phyloP scores from a whole-genome alignment of 2,329 filamentous ascomycete species.

The Xylariaceae sp. region DNA sequence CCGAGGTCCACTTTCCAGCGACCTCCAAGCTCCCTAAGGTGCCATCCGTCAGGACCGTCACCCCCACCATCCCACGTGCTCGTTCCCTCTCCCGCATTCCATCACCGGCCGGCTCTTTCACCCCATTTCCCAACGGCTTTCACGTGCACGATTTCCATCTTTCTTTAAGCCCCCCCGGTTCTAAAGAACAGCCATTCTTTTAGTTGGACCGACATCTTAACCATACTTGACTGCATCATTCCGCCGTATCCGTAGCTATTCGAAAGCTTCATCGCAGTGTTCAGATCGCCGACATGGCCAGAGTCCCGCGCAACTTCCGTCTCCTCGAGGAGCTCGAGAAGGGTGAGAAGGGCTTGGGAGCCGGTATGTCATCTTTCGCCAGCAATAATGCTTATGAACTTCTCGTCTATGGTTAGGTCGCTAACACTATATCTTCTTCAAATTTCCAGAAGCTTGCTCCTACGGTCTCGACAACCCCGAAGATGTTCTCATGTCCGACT shows the following conservation, averaged over 20 bases:
- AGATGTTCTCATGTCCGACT: conserved; percentile 95
- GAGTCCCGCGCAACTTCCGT: conserved; percentile 92
- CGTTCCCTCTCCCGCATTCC: conserved; percentile 3
- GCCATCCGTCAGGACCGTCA: conserved; percentile 4
- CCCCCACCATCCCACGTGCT: conserved; percentile 24
- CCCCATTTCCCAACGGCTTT: conserved; percentile 9
- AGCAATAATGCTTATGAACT: neutral
- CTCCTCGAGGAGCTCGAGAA: conserved; percentile 97
- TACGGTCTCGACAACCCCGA: conserved; percentile 93
- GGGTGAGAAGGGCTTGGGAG: conserved; percentile 94
- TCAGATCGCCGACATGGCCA: conserved; percentile 39
- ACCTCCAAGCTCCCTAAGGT: neutral
- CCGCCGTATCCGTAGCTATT: neutral
- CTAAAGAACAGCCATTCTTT: neutral
- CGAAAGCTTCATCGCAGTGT: neutral
- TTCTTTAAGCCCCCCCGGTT: neutral
- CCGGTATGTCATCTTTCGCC: conserved; percentile 50
- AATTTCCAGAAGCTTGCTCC: conserved; percentile 75
- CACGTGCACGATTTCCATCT: neutral
- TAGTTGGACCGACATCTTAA: neutral
- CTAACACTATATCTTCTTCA: neutral
- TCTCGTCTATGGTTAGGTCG: neutral
- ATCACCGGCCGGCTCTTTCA: conserved; percentile 1
- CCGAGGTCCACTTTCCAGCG: neutral
- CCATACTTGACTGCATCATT: neutral